Conservation (phyloP, 1,284 basidiomycete genomes). For the Pseudomicrostroma phylloplanum region DNA sequence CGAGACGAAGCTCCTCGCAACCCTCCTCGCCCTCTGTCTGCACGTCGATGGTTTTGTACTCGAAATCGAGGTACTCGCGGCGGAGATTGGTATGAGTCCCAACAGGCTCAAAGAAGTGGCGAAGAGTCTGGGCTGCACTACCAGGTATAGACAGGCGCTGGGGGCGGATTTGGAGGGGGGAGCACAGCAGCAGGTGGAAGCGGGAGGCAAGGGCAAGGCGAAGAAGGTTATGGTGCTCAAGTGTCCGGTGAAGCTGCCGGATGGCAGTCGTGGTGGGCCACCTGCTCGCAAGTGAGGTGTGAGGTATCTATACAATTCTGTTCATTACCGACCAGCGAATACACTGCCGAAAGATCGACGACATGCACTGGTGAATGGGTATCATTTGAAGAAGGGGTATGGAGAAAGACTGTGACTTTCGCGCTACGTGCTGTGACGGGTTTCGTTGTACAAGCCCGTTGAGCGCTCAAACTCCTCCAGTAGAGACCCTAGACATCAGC, state of each 20-base stretch:
- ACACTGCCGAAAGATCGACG: too few relatives aligned
- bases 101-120: constrained; percentile 17
- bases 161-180: background rate
- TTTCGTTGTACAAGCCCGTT: too few relatives aligned
- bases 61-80: constrained; percentile 22
- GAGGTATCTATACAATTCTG: background rate
- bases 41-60: constrained; percentile 44
- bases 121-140: constrained; percentile 19
- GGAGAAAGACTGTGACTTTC: too few relatives aligned
- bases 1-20: constrained; percentile 39
- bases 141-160: background rate
- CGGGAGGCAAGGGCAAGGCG: background rate
- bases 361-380: too few relatives aligned
- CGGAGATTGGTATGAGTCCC: constrained; percentile 18
- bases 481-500: too few relatives aligned
- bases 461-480: too few relatives aligned
- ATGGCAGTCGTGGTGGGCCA: constrained; percentile 9
- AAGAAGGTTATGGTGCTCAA: constrained; percentile 12
- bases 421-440: too few relatives aligned
- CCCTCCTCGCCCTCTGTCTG: constrained; percentile 39
- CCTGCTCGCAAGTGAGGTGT: background rate
- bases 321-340: too few relatives aligned
- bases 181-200: background rate
- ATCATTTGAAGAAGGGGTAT: too few relatives aligned
- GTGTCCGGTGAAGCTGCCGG: constrained; percentile 16